Percentiles rank a stretch among this genome's conserved stretches.
These are phyloP conservation scores for Trichosporon sp. DNA, from an alignment of 1,284 basidiomycete genomes.

Conservation along the genomic window DNA sequence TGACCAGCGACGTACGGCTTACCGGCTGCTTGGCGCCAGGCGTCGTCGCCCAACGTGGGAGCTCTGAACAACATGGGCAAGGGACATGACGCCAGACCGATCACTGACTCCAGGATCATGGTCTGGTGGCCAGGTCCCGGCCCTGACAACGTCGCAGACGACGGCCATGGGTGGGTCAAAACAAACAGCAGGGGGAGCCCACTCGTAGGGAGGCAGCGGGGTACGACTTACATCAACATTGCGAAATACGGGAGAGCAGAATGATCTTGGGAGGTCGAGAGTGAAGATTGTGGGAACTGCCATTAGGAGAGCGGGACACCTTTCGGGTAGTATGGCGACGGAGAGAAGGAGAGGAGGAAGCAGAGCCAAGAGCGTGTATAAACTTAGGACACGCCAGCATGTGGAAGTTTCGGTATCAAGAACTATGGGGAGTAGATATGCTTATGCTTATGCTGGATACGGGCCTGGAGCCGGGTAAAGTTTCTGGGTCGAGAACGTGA, in stretches of 20 bases:
- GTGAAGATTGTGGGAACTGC: not conserved
- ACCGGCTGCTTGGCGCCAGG: not conserved
- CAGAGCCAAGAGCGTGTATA: not conserved
- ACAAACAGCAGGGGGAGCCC: not conserved
- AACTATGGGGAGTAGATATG: not conserved
- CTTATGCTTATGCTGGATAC: not conserved
- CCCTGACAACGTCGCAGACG: not conserved
- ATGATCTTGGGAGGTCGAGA: not conserved
- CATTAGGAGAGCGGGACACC: not conserved
- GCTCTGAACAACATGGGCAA: not conserved
- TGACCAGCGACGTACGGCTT: not conserved
- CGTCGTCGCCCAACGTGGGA: not conserved
- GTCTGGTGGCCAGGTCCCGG: not conserved
- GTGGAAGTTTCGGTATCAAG: too few species aligned
- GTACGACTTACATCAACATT: conserved; percentile 8
- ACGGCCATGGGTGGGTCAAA: not conserved
- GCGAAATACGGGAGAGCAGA: conserved; percentile 2
- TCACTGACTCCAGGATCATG: not conserved
- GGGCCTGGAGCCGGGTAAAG: not conserved
- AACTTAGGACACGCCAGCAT: not conserved
- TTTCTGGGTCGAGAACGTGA: not conserved
- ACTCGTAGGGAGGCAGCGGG: not conserved
- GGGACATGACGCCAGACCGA: not conserved
- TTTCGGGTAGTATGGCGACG: not conserved
- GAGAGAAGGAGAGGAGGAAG: too few species aligned